These are phyloP conservation scores for Macrophomina phaseolina DNA, from an alignment of 2,329 filamentous ascomycete genomes.

Conservation along the genomic window DNA sequence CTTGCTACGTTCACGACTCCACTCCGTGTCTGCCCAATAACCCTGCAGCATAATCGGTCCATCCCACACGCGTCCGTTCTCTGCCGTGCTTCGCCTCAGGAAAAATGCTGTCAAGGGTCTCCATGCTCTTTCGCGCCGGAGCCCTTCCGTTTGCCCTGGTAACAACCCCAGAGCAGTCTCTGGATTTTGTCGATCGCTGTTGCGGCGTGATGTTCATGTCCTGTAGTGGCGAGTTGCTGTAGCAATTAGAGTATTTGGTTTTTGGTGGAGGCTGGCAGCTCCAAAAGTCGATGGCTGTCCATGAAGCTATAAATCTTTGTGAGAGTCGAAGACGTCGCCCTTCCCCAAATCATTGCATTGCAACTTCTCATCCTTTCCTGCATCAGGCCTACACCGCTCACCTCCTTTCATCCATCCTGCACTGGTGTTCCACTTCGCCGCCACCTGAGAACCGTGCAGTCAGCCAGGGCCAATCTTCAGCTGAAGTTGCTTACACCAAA, in stretches of 20 bases:
- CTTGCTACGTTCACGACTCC: not conserved
- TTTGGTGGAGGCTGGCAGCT: constrained; percentile 4
- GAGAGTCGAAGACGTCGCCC: not conserved
- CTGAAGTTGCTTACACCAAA: not conserved
- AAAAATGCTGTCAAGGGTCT: constrained; percentile 3
- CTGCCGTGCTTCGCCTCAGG: not conserved
- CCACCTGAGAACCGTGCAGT: not conserved
- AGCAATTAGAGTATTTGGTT: not conserved
- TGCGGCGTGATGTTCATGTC: not conserved
- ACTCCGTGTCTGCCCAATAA: not conserved
- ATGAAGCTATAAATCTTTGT: constrained; percentile 10
- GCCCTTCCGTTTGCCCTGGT: not conserved
- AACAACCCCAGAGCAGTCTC: not conserved
- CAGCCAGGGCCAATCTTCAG: not conserved
- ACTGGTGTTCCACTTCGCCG: not conserved
- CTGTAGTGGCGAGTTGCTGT: not conserved
- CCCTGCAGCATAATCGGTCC: not conserved
- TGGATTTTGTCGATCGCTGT: not conserved
- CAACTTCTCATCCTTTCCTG: not conserved
- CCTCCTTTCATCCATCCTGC: not conserved
- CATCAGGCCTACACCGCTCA: not conserved
- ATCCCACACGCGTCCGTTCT: not conserved
- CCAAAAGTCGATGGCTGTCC: not conserved
- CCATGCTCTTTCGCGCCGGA: constrained; percentile 5
- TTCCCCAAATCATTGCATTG: not conserved